Evolutionary conservation across 1,284 basidiomycete species (phyloP).

Genomic region (Malassezia vespertilionis): DNA sequence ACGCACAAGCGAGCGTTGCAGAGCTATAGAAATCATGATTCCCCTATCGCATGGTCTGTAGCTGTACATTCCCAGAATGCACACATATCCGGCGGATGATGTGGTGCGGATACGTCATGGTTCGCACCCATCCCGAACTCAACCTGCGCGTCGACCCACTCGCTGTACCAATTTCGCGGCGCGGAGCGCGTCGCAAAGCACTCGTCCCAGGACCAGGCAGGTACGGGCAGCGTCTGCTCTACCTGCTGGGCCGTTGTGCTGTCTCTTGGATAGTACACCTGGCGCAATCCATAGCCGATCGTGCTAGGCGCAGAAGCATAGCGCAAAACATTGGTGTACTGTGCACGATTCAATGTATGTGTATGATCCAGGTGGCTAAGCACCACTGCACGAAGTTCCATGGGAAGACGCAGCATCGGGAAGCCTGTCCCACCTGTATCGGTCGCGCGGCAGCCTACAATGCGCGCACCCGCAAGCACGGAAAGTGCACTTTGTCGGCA

Average conservation of each 20-base stretch:
- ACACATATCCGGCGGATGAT: conserved; percentile 2
- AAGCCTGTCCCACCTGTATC: not conserved
- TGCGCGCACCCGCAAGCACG: conserved; percentile 7
- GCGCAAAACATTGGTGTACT: conserved; percentile 6
- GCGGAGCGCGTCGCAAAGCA: conserved; percentile 3
- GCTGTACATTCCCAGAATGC: conserved; percentile 17
- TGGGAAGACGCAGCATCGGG: conserved; percentile 12
- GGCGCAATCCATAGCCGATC: conserved; percentile 3
- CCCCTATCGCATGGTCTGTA: not conserved
- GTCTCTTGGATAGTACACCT: not conserved
- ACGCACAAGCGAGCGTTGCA: not conserved
- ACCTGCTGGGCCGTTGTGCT: not conserved
- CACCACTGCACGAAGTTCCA: conserved; percentile 6
- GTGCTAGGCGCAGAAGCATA: conserved; percentile 15
- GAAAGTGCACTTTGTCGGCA: not conserved
- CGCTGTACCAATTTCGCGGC: conserved; percentile 15
- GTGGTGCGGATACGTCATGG: not conserved
- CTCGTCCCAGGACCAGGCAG: conserved; percentile 14
- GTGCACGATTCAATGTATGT: not conserved
- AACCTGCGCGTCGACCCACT: conserved; percentile 3
- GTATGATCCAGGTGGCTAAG: not conserved
- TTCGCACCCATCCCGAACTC: no score
- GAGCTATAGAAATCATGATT: no score
- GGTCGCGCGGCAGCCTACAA: conserved; percentile 7
- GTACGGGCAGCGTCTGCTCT: conserved; percentile 1